These are phyloP conservation scores for Ophiostoma novo-ulmi DNA, from an alignment of 2,329 filamentous ascomycete species.

Conservation along the genomic window DNA sequence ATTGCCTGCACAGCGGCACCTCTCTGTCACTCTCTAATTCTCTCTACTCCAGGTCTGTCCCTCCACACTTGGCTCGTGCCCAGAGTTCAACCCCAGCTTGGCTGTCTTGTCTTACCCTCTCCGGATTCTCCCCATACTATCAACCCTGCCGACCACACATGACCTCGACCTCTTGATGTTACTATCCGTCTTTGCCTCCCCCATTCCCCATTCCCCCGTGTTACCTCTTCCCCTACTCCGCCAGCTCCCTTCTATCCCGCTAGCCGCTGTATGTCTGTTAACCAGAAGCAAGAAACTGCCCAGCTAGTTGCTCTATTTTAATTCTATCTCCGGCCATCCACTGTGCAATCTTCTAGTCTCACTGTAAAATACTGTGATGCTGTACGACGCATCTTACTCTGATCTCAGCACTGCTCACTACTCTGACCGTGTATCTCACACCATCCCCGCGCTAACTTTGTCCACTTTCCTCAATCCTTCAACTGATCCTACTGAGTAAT, in stretches of 20 bases:
- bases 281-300: background rate
- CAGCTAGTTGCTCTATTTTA: background rate
- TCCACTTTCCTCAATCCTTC: slow-evolving; percentile 8
- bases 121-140: background rate
- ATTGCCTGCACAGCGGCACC: background rate
- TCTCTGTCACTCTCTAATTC: background rate
- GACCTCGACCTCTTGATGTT: background rate
- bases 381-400: background rate
- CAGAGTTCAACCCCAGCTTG: slow-evolving; percentile 13
- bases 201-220: slow-evolving; percentile 13
- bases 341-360: background rate
- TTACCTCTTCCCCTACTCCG: slow-evolving; percentile 26
- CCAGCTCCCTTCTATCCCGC: slow-evolving; percentile 11
- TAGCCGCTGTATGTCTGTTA: background rate
- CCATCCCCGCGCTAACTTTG: slow-evolving; percentile 17
- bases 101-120: slow-evolving; percentile 7
- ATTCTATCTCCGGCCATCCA: too few relatives aligned
- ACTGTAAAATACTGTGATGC: background rate
- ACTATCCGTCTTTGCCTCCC: background rate
- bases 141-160: background rate
- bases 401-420: background rate
- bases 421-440: background rate
- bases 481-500: background rate
- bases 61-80: slow-evolving; percentile 4
- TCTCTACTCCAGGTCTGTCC: background rate